Conservation (phyloP, 2,329 filamentous ascomycete genomes). For the Pyrenochaeta sp. region DNA sequence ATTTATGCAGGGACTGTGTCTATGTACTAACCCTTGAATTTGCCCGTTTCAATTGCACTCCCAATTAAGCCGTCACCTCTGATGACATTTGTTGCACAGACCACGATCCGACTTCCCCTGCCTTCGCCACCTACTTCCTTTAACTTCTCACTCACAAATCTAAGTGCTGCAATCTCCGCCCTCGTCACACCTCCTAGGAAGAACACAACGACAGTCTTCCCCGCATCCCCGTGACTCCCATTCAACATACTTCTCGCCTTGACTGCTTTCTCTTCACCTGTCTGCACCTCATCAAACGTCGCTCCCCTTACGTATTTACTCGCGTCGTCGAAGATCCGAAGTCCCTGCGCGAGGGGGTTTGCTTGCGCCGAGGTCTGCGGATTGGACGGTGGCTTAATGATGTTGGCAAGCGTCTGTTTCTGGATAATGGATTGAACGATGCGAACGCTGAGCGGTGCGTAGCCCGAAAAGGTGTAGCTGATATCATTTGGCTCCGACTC, state of each 20-base stretch:
- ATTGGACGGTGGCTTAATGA: constrained; percentile 58
- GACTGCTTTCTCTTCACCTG: constrained; percentile 89
- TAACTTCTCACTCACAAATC: constrained; percentile 82
- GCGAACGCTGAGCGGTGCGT: constrained; percentile 89
- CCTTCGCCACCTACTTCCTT: constrained; percentile 72
- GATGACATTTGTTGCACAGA: constrained; percentile 91
- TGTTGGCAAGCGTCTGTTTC: constrained; percentile 79
- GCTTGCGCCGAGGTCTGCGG: constrained; percentile 51
- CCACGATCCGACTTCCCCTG: constrained; percentile 79
- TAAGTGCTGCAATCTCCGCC: constrained; percentile 91
- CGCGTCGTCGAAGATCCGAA: constrained; percentile 92
- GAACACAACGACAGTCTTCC: constrained; percentile 92
- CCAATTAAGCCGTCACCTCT: constrained; percentile 91
- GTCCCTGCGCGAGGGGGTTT: constrained; percentile 75
- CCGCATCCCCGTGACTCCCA: constrained; percentile 61
- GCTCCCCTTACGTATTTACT: constrained; percentile 86
- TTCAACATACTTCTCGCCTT: constrained; percentile 85
- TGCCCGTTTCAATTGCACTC: constrained; percentile 76
- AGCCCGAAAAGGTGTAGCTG: constrained; percentile 97
- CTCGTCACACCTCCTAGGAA: constrained; percentile 97
- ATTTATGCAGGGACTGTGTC: not conserved
- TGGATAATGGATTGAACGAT: constrained; percentile 93
- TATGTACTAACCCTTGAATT: constrained; percentile 30
- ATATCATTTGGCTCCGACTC: constrained; percentile 94
- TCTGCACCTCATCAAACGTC: constrained; percentile 92